These are phyloP conservation scores for Willaertia magna DNA, from an alignment of 208 protist species.

Conservation along the genomic window DNA sequence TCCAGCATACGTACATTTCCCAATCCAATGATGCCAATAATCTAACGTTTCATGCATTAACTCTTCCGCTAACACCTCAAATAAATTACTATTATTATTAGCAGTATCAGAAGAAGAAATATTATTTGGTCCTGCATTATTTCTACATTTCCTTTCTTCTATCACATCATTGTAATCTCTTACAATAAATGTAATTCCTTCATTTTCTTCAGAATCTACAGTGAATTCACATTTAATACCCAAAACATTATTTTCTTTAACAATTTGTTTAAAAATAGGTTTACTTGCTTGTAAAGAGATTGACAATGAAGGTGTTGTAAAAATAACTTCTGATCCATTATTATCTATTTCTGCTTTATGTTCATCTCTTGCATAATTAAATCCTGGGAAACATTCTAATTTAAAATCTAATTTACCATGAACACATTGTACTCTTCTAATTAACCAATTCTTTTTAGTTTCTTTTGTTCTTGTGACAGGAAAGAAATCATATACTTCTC, in stretches of 20 bases:
- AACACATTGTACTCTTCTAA: slow-evolving; percentile 20
- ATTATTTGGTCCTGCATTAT: too few species aligned
- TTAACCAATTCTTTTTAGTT: background rate
- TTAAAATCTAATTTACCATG: slow-evolving; percentile 26
- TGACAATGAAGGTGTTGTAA: background rate
- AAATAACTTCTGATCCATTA: background rate
- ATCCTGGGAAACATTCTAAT: slow-evolving; percentile 31
- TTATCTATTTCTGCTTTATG: slow-evolving; percentile 7
- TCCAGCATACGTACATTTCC: slow-evolving; percentile 17
- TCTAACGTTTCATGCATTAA: slow-evolving; percentile 24
- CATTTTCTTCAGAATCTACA: slow-evolving; percentile 16
- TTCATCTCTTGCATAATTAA: slow-evolving; percentile 32
- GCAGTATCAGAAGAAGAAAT: too few species aligned
- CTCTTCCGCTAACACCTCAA: background rate
- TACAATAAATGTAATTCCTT: slow-evolving; percentile 10
- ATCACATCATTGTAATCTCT: background rate
- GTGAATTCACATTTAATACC: background rate
- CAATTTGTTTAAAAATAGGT: background rate
- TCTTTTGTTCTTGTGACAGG: background rate
- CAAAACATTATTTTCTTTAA: background rate
- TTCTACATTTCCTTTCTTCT: too few species aligned
- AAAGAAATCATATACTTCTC: slow-evolving; percentile 31
- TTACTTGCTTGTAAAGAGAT: background rate
- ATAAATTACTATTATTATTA: too few species aligned
- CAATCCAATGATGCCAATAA: slow-evolving; percentile 41